These are phyloP conservation scores for Ophiocordyceps unilateralis DNA, from an alignment of 2,329 filamentous ascomycete genomes.

Conservation along the genomic window DNA sequence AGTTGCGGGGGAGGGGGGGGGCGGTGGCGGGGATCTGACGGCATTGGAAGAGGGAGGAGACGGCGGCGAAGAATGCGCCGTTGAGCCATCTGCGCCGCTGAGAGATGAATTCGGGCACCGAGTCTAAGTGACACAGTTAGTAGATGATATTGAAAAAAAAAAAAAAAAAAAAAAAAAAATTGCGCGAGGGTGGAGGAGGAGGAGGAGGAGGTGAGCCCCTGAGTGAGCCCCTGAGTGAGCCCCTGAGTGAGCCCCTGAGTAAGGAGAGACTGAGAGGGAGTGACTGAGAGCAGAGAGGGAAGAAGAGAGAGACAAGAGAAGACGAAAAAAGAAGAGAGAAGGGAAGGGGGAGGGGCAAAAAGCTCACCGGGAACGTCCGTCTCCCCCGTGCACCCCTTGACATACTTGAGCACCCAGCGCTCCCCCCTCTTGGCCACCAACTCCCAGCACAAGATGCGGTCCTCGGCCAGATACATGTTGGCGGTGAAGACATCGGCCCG, in stretches of 20 bases:
- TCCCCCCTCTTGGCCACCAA: slow-evolving; percentile 88
- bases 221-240: too few species aligned
- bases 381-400: slow-evolving; percentile 90
- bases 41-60: slow-evolving; percentile 93
- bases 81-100: slow-evolving; percentile 95
- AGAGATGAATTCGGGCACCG: slow-evolving; percentile 91
- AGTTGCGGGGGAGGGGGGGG: slow-evolving; percentile 79
- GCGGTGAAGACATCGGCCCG: slow-evolving; percentile 95
- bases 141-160: not conserved
- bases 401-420: slow-evolving; percentile 95
- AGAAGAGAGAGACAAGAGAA: not conserved
- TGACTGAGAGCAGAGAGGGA: not conserved
- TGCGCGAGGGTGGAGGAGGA: too few species aligned
- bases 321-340: not conserved
- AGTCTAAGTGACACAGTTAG: slow-evolving; percentile 32
- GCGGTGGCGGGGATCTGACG: slow-evolving; percentile 86
- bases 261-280: too few species aligned
- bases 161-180: too few species aligned
- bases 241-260: too few species aligned
- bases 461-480: slow-evolving; percentile 87
- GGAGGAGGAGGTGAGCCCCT: too few species aligned
- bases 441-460: slow-evolving; percentile 87
- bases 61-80: slow-evolving; percentile 94
- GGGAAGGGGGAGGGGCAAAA: too few species aligned
- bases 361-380: slow-evolving; percentile 86